Base-by-base conservation (phyloP, 169 alveolate genomes). In the Amoebophrya sp. region DNA sequence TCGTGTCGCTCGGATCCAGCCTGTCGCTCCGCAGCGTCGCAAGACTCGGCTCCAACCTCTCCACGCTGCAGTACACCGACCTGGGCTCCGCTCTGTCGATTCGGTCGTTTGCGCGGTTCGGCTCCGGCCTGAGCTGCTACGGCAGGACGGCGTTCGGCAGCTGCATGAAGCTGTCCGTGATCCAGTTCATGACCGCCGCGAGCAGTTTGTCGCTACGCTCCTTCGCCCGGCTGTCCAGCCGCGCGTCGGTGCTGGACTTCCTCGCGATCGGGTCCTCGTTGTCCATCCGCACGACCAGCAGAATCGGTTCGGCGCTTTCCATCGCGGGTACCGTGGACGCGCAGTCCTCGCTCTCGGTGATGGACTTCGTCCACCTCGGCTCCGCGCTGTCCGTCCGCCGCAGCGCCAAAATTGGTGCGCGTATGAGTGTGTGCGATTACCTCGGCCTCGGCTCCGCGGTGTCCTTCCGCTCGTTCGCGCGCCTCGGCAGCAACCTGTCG, bases 401-500 rank as follows among this genome's bases (percentile, higher is more conserved):
- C 90, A 77, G 90, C 40, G 33, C 90, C 40, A 18, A n/a, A n/a
- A n/a, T n/a, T n/a, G n/a, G n/a, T n/a, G n/a, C n/a, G n/a, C n/a
- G n/a, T n/a, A n/a, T 77, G 3, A n/a, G 41, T 25, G 90, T 35
- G 41, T 40, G 23, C 40, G 10, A 33, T 18, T 32, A 23, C 40
- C 41, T 32, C 12, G 18, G 40, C 41, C 39, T 77, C 40, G 90
- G 40, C 40, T 33, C 90, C 40, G 39, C 90, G 39, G 33, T 77
- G 39, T 32, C 41, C 23, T 1, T 39, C 33, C 41, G 33, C 41
- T 39, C 33, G n/a, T 14, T 18, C 90, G 40, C 39, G n/a, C 29
- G 41, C 40, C 23, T 77, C 90, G 90, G 90, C 90, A 32, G 40
- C 39, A 77, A 40, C 90, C 90, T 77, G 23, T 77, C 90, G 12